phyloP scores from a whole-genome alignment of 805 yeast genomes.

The Lachancea kluyveri region DNA sequence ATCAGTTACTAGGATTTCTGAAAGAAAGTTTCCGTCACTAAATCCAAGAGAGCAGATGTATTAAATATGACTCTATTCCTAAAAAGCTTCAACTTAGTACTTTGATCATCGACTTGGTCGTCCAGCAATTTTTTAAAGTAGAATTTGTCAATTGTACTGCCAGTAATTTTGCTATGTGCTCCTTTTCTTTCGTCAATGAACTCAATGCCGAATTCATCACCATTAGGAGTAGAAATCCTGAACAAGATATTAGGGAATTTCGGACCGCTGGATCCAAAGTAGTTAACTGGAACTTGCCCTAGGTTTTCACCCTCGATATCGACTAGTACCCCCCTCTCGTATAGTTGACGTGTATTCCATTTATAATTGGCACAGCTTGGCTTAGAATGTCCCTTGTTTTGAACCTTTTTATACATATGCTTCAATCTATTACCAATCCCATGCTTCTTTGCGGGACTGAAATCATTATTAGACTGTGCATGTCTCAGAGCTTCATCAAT shows the following conservation, averaged over 20 bases:
- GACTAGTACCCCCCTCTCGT: conserved; percentile 63
- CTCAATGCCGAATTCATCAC: conserved; percentile 59
- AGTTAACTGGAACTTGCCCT: conserved; percentile 32
- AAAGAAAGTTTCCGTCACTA: conserved; percentile 64
- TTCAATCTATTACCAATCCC: conserved; percentile 35
- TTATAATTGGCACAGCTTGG: conserved; percentile 51
- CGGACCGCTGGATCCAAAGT: conserved; percentile 37
- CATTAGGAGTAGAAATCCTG: conserved; percentile 68
- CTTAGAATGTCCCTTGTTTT: conserved; percentile 24
- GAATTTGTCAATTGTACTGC: conserved; percentile 40
- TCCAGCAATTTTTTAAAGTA: conserved; percentile 67
- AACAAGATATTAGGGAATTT: conserved; percentile 64
- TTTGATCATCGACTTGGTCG: conserved; percentile 63
- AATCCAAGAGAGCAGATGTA: conserved; percentile 58
- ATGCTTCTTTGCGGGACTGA: conserved; percentile 24
- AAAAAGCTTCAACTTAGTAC: conserved; percentile 47
- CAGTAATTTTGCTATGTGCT: conserved; percentile 15
- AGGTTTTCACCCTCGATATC: conserved; percentile 51
- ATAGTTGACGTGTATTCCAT: conserved; percentile 68
- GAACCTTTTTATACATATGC: conserved; percentile 34
- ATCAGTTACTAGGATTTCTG: too few relatives aligned
- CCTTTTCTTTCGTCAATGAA: conserved; percentile 36
- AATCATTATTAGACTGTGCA: conserved; percentile 36
- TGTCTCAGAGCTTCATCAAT: conserved; percentile 46
- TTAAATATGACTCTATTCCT: conserved; percentile 64